These are phyloP conservation scores for Kwoniella shivajii DNA, from an alignment of 1,284 basidiomycete species.

Conservation along the genomic window DNA sequence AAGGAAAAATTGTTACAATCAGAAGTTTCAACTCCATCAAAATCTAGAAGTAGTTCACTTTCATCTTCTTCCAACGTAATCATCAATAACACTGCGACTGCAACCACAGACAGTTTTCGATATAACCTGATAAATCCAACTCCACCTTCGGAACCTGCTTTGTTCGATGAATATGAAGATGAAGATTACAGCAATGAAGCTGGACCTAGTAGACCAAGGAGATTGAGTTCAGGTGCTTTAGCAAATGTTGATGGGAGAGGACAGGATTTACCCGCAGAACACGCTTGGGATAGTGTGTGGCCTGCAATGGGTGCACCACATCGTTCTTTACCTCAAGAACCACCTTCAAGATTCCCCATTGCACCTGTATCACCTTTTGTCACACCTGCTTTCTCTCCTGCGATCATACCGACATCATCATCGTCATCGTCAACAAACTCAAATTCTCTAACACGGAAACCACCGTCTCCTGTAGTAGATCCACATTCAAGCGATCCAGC, in stretches of 20 bases:
- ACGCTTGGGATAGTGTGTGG: constrained; percentile 54
- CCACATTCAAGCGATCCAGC: constrained; percentile 18
- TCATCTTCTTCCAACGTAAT: too few species aligned
- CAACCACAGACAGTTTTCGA: constrained; percentile 11
- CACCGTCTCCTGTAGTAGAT: constrained; percentile 18
- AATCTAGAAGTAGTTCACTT: constrained; percentile 11
- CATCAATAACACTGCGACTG: too few species aligned
- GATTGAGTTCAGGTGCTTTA: constrained; percentile 10
- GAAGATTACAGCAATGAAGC: constrained; percentile 13
- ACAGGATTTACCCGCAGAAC: constrained; percentile 21
- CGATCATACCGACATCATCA: constrained; percentile 26
- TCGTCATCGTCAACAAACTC: too few species aligned
- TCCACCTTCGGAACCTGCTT: constrained; percentile 26
- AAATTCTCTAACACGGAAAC: constrained; percentile 13
- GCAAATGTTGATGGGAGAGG: constrained; percentile 11
- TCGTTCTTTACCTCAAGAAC: constrained; percentile 19
- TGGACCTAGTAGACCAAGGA: constrained; percentile 15
- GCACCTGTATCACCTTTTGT: constrained; percentile 48
- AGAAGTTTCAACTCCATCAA: constrained; percentile 11
- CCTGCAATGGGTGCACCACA: constrained; percentile 33
- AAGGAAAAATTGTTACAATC: constrained; percentile 19
- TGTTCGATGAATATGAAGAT: constrained; percentile 5
- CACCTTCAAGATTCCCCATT: constrained; percentile 34
- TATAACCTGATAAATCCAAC: constrained; percentile 29
- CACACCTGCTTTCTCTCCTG: constrained; percentile 47